A percentile compares a stretch with the other conserved stretches of the same genome.
These are phyloP conservation scores for Cyberlindnera suaveolens DNA, from an alignment of 805 yeast genomes.

Conservation along the genomic window DNA sequence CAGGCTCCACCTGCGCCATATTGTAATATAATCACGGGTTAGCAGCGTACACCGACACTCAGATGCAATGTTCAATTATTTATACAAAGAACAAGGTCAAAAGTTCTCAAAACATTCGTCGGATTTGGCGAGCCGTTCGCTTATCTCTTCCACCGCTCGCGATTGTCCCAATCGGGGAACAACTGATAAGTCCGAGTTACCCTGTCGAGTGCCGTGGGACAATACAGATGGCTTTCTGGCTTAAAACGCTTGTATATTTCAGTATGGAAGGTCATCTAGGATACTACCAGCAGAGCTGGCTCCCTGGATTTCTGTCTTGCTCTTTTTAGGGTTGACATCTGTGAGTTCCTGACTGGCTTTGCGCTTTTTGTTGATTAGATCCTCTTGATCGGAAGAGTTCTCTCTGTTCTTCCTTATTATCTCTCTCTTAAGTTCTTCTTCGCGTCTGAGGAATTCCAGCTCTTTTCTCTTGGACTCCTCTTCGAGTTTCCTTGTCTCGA, in stretches of 20 bases:
- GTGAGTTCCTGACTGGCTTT: conserved; percentile 14
- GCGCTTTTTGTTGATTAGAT: conserved; percentile 15
- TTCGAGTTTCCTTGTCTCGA: conserved; percentile 5
- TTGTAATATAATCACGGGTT: too few relatives aligned
- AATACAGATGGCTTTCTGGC: too few relatives aligned
- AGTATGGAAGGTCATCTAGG: conserved; percentile 15
- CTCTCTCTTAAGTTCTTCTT: conserved; percentile 1
- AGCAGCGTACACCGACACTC: background rate
- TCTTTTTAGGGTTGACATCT: conserved; percentile 16
- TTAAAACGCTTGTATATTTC: background rate
- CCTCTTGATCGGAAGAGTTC: background rate
- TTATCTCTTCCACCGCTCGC: conserved; percentile 5
- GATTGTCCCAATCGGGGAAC: conserved; percentile 5
- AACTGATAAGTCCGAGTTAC: conserved; percentile 15
- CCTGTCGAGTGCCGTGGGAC: conserved; percentile 1
- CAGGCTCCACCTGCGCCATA: background rate
- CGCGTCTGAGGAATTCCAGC: conserved; percentile 1
- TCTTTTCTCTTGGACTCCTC: conserved; percentile 3
- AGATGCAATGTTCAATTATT: too few relatives aligned
- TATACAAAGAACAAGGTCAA: background rate
- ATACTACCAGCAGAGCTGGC: background rate
- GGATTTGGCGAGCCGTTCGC: background rate
- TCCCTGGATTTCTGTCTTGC: conserved; percentile 6
- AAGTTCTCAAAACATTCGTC: background rate
- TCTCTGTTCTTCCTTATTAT: background rate